These are phyloP conservation scores for Plantago major DNA, from an alignment of 257 asterid genomes.

Conservation along the genomic window DNA sequence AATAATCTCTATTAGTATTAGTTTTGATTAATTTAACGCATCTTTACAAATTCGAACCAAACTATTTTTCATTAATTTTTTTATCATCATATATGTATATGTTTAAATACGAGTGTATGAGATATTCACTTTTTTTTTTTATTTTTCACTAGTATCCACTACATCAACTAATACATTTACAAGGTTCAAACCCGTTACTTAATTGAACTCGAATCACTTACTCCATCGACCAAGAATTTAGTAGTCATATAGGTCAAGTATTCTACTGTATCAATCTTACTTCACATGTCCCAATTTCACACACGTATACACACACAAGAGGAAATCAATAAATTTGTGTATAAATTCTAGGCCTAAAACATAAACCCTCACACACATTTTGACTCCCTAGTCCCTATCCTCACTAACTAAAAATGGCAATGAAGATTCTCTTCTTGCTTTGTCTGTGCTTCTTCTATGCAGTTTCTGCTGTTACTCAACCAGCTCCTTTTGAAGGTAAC, in stretches of 20 bases:
- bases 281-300: conserved; percentile 5
- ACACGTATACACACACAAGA: conserved; percentile 13
- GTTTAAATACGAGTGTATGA: no score
- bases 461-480: conserved; percentile 37
- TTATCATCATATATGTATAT: no score
- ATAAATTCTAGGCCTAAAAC: conserved; percentile 15
- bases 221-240: no score
- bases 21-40: no score
- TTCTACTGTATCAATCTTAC: neutral
- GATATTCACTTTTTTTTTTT: no score
- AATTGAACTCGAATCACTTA: no score
- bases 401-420: conserved; percentile 30
- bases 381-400: conserved; percentile 1
- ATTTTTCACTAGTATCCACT: no score
- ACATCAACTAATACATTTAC: no score
- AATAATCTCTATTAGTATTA: neutral
- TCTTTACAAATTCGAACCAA: no score
- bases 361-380: conserved; percentile 5
- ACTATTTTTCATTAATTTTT: no score
- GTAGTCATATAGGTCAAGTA: no score
- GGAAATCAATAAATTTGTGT: conserved; percentile 9
- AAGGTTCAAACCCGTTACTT: no score
- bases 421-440: conserved; percentile 30
- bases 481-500: conserved; percentile 63
- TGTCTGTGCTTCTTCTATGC: conserved; percentile 33